A percentile compares a stretch with the other conserved stretches of the same genome.
These are phyloP conservation scores for Cercophora samala DNA, from an alignment of 495 filamentous ascomycete genomes.

Conservation along the genomic window DNA sequence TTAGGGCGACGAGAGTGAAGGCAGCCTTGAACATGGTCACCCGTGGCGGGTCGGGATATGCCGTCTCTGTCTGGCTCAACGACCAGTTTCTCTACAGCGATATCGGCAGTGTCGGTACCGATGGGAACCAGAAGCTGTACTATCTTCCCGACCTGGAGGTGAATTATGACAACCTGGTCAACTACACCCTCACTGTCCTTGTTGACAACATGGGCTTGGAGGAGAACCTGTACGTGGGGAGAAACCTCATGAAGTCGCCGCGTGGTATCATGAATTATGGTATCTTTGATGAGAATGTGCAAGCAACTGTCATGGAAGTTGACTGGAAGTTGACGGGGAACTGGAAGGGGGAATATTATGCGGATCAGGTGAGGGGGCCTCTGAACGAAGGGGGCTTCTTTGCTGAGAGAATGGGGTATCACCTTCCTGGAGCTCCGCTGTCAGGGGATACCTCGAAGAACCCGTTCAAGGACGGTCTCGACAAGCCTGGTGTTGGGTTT, in stretches of 20 bases:
- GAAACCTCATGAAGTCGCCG: slow-evolving; percentile 64
- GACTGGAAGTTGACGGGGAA: slow-evolving; percentile 78
- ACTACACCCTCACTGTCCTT: slow-evolving; percentile 65
- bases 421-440: slow-evolving; percentile 53
- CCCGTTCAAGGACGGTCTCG: slow-evolving; percentile 48
- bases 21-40: slow-evolving; percentile 52
- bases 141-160: slow-evolving; percentile 51
- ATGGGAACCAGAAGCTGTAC: slow-evolving; percentile 52
- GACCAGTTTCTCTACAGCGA: slow-evolving; percentile 50
- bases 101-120: slow-evolving; percentile 28
- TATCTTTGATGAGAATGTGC: slow-evolving; percentile 4
- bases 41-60: slow-evolving; percentile 62
- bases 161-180: slow-evolving; percentile 35
- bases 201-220: slow-evolving; percentile 72
- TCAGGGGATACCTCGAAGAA: slow-evolving; percentile 48
- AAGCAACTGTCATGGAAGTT: slow-evolving; percentile 37
- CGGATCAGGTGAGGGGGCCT: slow-evolving; percentile 63
- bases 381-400: slow-evolving; percentile 74
- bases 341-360: slow-evolving; percentile 67
- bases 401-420: slow-evolving; percentile 67
- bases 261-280: slow-evolving; percentile 64
- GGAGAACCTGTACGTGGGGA: slow-evolving; percentile 58
- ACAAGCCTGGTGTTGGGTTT: slow-evolving; percentile 57
- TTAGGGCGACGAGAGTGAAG: slow-evolving; percentile 63
- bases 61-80: slow-evolving; percentile 56